phyloP scores from a whole-genome alignment of 768 basidiomycete genomes.

The Auricularia sp. region DNA sequence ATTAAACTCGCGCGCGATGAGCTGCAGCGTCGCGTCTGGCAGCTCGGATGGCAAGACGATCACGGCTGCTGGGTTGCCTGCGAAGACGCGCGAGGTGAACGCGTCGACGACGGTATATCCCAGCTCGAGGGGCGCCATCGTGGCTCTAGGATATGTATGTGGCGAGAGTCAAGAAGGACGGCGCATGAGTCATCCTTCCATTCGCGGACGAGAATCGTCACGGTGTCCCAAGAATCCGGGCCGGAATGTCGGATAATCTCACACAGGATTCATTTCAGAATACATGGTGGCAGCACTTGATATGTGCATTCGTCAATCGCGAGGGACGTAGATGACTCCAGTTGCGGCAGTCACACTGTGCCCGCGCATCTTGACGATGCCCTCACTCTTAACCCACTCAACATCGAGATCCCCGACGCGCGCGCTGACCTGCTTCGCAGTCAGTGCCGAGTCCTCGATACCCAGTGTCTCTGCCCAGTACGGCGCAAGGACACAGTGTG shows the following conservation, averaged over 20 bases:
- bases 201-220: too few species aligned
- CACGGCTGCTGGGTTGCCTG: slow-evolving; percentile 25
- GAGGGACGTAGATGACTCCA: background rate
- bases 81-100: slow-evolving; percentile 18
- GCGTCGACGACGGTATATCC: slow-evolving; percentile 21
- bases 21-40: slow-evolving; percentile 20
- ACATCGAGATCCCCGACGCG: slow-evolving; percentile 38
- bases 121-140: slow-evolving; percentile 16
- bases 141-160: too few species aligned
- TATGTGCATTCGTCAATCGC: background rate
- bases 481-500: slow-evolving; percentile 18
- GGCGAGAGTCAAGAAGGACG: too few species aligned
- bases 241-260: too few species aligned
- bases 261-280: too few species aligned
- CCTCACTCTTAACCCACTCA: slow-evolving; percentile 16
- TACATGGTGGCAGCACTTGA: background rate
- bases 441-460: background rate
- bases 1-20: slow-evolving; percentile 33
- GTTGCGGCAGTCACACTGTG: background rate
- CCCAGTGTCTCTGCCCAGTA: slow-evolving; percentile 15
- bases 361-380: background rate
- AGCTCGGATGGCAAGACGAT: slow-evolving; percentile 13
- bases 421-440: slow-evolving; percentile 27
- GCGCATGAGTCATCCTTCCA: too few species aligned
- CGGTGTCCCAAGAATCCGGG: too few species aligned